phyloP scores from a whole-genome alignment of 176 grass and related monocot genomes.

The Avena atlantica region DNA sequence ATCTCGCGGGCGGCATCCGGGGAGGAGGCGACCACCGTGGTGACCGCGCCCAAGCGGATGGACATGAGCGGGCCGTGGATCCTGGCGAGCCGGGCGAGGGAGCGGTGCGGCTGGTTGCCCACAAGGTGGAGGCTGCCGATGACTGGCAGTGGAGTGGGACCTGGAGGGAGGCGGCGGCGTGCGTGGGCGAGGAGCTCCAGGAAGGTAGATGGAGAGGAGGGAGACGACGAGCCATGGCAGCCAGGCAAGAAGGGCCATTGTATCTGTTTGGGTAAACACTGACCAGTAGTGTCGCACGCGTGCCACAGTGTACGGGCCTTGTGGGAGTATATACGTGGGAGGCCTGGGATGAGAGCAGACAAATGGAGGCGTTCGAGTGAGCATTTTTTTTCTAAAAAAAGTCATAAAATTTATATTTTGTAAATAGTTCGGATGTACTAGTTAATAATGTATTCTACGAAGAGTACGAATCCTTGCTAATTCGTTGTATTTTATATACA shows the following conservation, averaged over 20 bases:
- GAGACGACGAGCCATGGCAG: slow-evolving; percentile 26
- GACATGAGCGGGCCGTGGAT: slow-evolving; percentile 30
- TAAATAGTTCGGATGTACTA: too few relatives aligned
- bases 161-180: slow-evolving; percentile 10
- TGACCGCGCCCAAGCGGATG: slow-evolving; percentile 38
- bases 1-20: slow-evolving; percentile 7
- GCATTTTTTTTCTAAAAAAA: too few relatives aligned
- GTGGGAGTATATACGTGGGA: too few relatives aligned
- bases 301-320: too few relatives aligned
- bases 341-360: too few relatives aligned
- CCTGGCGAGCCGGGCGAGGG: slow-evolving; percentile 1
- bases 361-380: too few relatives aligned
- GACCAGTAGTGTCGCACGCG: not conserved
- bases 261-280: not conserved
- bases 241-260: not conserved
- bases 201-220: not conserved
- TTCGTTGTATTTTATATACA: too few relatives aligned
- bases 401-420: too few relatives aligned
- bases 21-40: slow-evolving; percentile 41
- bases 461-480: too few relatives aligned
- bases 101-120: slow-evolving; percentile 33
- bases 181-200: not conserved
- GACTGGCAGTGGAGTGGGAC: slow-evolving; percentile 11
- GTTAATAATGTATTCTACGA: too few relatives aligned
- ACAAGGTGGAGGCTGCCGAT: slow-evolving; percentile 41